Evolutionary conservation across 768 basidiomycete genomes (phyloP), one percentile per base, ranked within the genome.

Genomic region (Leucocoprinus sp.): DNA sequence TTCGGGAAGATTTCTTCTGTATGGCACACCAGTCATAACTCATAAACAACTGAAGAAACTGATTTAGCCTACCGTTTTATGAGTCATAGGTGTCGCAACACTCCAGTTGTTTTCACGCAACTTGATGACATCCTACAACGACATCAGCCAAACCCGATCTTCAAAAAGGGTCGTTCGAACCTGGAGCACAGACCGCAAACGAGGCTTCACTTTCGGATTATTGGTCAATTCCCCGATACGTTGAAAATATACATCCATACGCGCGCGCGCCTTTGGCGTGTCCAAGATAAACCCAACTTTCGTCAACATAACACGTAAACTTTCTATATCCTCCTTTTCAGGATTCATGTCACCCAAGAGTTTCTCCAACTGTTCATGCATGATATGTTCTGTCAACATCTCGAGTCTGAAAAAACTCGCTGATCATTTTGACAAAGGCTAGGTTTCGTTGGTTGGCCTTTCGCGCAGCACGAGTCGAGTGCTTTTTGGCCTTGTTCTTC

Each of bases 391-490:
- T 38, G 92, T 93, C 43, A 98, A 71, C 92, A 97, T 96, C 67
- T 89, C 86, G n/a, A 99, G n/a, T 71, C 69, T 96, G 96, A 83
- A 92, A 99, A 43, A 98, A 71, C 67, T 99, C 95, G 52, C 95
- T 93, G 52, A 98, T 97, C 68, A 98, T 93, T 64, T 88, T 90
- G 70, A 97, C 92, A 54, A 99, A 76, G 70, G 93, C 92, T 11
- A 97, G 82, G 63, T 95, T 93, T 51, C 89, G 88, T 50, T 93
- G 88, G 70, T 97, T 98, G 34, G 93, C 95, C 72, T 95, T 96
- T 65, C 93, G 86, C 12, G 91, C 91, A 29, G 84, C 83, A 57
- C 11, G 89, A 93, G 61, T 96, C 89, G 50, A 77, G 74, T 56
- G 86, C 84, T 45, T 75, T 80, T 15, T 68, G 71, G 1, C 75